Percentiles rank a stretch among this genome's conserved stretches.
These are phyloP conservation scores for Botrytis porri DNA, from an alignment of 2,329 filamentous ascomycete species.

Conservation along the genomic window DNA sequence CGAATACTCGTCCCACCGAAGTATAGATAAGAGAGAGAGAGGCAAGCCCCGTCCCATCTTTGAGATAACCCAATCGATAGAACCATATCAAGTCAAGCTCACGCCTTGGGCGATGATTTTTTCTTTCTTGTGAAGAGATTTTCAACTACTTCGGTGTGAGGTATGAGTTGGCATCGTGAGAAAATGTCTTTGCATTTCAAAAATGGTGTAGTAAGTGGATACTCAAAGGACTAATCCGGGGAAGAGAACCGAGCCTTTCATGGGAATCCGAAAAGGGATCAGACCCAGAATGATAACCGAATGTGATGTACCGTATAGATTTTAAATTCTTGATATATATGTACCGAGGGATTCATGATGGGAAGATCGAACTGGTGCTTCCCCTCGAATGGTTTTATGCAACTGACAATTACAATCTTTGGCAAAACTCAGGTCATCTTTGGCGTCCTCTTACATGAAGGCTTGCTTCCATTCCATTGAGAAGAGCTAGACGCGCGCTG, in stretches of 20 bases:
- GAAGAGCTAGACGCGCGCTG: neutral
- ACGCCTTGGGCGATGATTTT: neutral
- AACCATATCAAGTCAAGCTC: neutral
- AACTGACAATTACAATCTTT: neutral
- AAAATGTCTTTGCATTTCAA: slow-evolving; percentile 1
- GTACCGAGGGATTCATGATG: neutral
- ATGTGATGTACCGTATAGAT: neutral
- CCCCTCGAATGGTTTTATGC: neutral
- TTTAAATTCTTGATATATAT: neutral
- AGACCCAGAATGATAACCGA: neutral
- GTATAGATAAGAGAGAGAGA: slow-evolving; percentile 5
- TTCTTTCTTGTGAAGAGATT: slow-evolving; percentile 6
- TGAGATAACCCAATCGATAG: neutral
- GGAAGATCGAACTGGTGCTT: neutral
- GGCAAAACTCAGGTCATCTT: neutral
- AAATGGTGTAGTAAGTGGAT: slow-evolving; percentile 9
- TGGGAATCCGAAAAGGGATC: neutral
- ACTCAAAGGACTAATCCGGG: slow-evolving; percentile 12
- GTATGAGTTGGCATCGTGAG: slow-evolving; percentile 13
- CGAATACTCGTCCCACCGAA: neutral
- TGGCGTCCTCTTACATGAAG: neutral
- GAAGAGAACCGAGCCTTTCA: slow-evolving; percentile 8
- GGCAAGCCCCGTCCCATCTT: slow-evolving; percentile 1
- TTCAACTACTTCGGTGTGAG: neutral
- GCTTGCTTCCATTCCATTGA: neutral